A percentile compares a stretch with the other conserved stretches of the same genome.
phyloP scores from a whole-genome alignment of 257 asterid species.

The Paulownia fortunei region DNA sequence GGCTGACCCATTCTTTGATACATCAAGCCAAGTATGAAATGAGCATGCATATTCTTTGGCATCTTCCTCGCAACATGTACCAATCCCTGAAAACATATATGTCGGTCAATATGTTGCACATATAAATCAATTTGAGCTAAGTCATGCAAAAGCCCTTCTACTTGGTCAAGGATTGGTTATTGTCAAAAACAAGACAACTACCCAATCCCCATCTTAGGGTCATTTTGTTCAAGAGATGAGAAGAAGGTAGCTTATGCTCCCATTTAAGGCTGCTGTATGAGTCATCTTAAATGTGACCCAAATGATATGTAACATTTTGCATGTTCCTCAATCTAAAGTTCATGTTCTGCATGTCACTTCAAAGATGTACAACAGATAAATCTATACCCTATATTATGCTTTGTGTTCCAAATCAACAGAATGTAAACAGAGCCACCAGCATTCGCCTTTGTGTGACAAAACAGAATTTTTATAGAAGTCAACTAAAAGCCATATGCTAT shows the following conservation, averaged over 20 bases:
- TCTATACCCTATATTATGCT: background rate
- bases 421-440: background rate
- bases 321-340: background rate
- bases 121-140: slow-evolving; percentile 14
- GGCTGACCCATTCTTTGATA: slow-evolving; percentile 98
- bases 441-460: background rate
- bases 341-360: slow-evolving; percentile 16
- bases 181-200: background rate
- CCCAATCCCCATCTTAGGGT: slow-evolving; percentile 23
- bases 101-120: slow-evolving; percentile 30
- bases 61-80: slow-evolving; percentile 94
- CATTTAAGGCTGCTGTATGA: slow-evolving; percentile 7
- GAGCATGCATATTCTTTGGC: slow-evolving; percentile 97
- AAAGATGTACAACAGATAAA: background rate
- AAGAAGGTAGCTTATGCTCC: background rate
- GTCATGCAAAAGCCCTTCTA: slow-evolving; percentile 17
- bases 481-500: too few relatives aligned
- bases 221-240: slow-evolving; percentile 9
- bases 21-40: slow-evolving; percentile 96
- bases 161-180: background rate
- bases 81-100: slow-evolving; percentile 67
- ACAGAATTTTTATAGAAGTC: too few relatives aligned
- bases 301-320: background rate
- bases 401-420: background rate
- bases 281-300: slow-evolving; percentile 9